A percentile compares a stretch with the other conserved stretches of the same genome.
These are phyloP conservation scores for Avena atlantica DNA, from an alignment of 176 grass and related monocot genomes.

Conservation along the genomic window DNA sequence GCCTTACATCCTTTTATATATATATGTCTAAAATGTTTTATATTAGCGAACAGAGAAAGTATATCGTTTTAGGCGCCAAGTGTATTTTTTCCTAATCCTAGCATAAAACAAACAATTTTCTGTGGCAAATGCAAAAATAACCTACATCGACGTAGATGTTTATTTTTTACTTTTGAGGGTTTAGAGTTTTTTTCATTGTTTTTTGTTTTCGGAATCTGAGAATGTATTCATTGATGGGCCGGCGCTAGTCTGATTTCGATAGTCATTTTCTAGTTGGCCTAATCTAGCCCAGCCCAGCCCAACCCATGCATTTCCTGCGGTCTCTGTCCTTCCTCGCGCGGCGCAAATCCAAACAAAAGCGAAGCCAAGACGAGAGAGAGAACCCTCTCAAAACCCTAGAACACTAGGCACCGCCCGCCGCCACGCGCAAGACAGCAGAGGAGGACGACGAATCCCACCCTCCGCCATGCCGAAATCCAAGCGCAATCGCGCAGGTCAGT, in stretches of 20 bases:
- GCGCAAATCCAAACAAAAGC: conserved; percentile 20
- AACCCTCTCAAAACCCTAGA: conserved; percentile 30
- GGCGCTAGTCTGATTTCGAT: neutral
- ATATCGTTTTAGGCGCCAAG: too few relatives aligned
- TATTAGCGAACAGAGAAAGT: too few relatives aligned
- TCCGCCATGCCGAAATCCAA: conserved; percentile 35
- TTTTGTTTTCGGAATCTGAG: too few relatives aligned
- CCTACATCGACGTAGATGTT: too few relatives aligned
- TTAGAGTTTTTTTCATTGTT: too few relatives aligned
- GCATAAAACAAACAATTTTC: too few relatives aligned
- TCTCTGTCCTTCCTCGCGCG: neutral
- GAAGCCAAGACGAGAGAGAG: neutral
- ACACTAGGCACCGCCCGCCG: conserved; percentile 27
- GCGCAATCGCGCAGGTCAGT: conserved; percentile 30
- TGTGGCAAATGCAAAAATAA: too few relatives aligned
- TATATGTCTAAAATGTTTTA: too few relatives aligned
- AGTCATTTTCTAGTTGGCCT: neutral
- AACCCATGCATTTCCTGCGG: neutral
- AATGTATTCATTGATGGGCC: conserved; percentile 2
- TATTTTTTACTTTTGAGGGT: too few relatives aligned
- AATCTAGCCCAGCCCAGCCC: neutral
- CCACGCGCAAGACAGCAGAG: conserved; percentile 15
- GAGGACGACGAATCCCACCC: neutral
- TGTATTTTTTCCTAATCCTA: too few relatives aligned
- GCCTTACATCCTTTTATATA: too few relatives aligned